Conservation (phyloP, 2,329 filamentous ascomycete genomes). For the Pestalotiopsis fici region DNA sequence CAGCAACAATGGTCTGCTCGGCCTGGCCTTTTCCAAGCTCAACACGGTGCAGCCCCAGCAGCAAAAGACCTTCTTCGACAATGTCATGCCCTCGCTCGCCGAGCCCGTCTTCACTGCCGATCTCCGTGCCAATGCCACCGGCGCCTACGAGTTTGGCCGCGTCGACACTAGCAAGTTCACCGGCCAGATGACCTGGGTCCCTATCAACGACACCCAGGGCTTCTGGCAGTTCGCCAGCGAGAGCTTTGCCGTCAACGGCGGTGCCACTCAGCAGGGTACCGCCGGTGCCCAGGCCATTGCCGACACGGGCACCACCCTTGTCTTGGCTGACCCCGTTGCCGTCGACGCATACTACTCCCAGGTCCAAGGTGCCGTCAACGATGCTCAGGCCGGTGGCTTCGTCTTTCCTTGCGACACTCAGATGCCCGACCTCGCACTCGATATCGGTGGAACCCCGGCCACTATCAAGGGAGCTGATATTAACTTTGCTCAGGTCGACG, state of each 20-base stretch:
- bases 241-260: constrained; percentile 29
- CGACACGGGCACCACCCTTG: constrained; percentile 64
- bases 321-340: constrained; percentile 57
- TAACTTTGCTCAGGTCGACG: constrained; percentile 52
- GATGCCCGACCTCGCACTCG: constrained; percentile 52
- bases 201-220: constrained; percentile 31
- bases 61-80: constrained; percentile 37
- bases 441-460: constrained; percentile 59
- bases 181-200: constrained; percentile 32
- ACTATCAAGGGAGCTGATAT: constrained; percentile 54
- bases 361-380: constrained; percentile 42
- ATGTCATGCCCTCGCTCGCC: constrained; percentile 26
- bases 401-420: constrained; percentile 46
- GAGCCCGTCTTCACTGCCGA: constrained; percentile 35
- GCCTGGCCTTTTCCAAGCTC: constrained; percentile 32
- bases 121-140: constrained; percentile 29
- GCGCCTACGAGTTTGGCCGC: constrained; percentile 39
- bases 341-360: constrained; percentile 50
- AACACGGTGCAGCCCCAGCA: constrained; percentile 30
- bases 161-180: constrained; percentile 34
- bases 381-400: constrained; percentile 41
- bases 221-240: constrained; percentile 39
- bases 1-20: constrained; percentile 31
- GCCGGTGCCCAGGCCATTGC: constrained; percentile 48
- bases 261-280: constrained; percentile 31